Conservation (phyloP, 768 basidiomycete species). For the Brasilioporus rufonigricans region DNA sequence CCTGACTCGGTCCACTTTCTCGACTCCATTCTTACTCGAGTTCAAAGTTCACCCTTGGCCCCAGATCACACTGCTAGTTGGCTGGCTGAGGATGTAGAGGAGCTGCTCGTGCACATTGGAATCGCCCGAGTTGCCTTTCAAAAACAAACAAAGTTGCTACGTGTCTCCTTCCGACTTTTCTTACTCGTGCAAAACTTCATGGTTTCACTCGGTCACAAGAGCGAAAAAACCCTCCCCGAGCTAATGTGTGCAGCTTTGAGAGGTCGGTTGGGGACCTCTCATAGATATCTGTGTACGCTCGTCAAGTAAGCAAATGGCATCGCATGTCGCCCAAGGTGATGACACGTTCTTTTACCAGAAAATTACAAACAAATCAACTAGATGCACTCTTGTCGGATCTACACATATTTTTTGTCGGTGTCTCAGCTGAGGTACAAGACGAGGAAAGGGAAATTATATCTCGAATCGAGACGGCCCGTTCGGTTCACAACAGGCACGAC, state of each 20-base stretch:
- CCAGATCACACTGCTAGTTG: slow-evolving; percentile 22
- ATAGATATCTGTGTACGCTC: slow-evolving; percentile 45
- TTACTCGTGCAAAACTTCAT: slow-evolving; percentile 44
- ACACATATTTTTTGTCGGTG: slow-evolving; percentile 35
- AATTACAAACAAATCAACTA: slow-evolving; percentile 37
- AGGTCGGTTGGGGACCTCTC: slow-evolving; percentile 42
- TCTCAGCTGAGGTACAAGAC: slow-evolving; percentile 32
- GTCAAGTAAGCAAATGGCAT: slow-evolving; percentile 40
- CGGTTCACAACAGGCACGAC: slow-evolving; percentile 17
- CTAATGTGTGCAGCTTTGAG: slow-evolving; percentile 46
- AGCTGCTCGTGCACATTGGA: slow-evolving; percentile 36
- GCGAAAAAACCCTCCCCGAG: slow-evolving; percentile 32
- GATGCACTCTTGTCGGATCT: slow-evolving; percentile 41
- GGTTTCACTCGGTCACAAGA: slow-evolving; percentile 41
- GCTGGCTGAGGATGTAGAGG: slow-evolving; percentile 26
- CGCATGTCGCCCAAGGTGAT: slow-evolving; percentile 15
- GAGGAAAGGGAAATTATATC: slow-evolving; percentile 35
- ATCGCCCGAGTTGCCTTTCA: slow-evolving; percentile 38
- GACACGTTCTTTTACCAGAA: slow-evolving; percentile 29
- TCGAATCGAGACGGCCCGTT: slow-evolving; percentile 21
- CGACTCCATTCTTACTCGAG: slow-evolving; percentile 36
- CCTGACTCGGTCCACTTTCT: slow-evolving; percentile 34
- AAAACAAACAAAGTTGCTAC: slow-evolving; percentile 33
- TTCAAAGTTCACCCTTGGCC: slow-evolving; percentile 24
- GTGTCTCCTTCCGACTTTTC: slow-evolving; percentile 50